phyloP scores from a whole-genome alignment of 2,329 filamentous ascomycete genomes.

The Colletotrichum zoysiae region DNA sequence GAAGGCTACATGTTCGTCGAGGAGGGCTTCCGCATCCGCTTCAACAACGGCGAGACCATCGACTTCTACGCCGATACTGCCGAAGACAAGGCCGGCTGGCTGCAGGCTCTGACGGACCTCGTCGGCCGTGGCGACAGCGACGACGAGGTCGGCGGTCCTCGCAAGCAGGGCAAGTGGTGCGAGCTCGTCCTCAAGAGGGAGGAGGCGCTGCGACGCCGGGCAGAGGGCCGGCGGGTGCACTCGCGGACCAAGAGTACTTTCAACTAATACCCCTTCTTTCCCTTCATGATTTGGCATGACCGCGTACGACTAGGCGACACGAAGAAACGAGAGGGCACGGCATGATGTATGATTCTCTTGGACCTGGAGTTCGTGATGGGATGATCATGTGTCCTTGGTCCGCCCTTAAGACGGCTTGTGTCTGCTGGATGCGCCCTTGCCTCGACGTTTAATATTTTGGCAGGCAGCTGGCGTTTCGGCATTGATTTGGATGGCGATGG shows the following conservation, averaged over 20 bases:
- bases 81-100: constrained; percentile 92
- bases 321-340: constrained; percentile 36
- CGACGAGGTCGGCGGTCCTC: constrained; percentile 57
- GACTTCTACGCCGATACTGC: constrained; percentile 96
- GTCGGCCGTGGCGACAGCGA: constrained; percentile 67
- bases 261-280: constrained; percentile 49
- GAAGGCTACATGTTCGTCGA: constrained; percentile 99
- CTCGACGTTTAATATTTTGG: constrained; percentile 38
- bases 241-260: constrained; percentile 71
- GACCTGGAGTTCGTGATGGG: constrained; percentile 42
- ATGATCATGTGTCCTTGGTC: constrained; percentile 40
- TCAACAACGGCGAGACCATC: constrained; percentile 97
- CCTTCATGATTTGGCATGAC: constrained; percentile 38
- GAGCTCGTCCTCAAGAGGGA: constrained; percentile 75
- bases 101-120: constrained; percentile 85
- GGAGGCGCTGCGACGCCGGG: constrained; percentile 67
- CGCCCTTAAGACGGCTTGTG: constrained; percentile 29
- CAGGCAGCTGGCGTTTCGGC: constrained; percentile 37
- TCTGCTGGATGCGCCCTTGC: constrained; percentile 28
- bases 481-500: constrained; percentile 35
- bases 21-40: constrained; percentile 98
- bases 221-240: constrained; percentile 64
- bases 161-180: constrained; percentile 72
- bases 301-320: constrained; percentile 37
- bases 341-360: constrained; percentile 43